A percentile compares a stretch with the other conserved stretches of the same genome.
These are phyloP conservation scores for Sclerotiophoma versabilis DNA, from an alignment of 2,329 filamentous ascomycete species.

Conservation along the genomic window DNA sequence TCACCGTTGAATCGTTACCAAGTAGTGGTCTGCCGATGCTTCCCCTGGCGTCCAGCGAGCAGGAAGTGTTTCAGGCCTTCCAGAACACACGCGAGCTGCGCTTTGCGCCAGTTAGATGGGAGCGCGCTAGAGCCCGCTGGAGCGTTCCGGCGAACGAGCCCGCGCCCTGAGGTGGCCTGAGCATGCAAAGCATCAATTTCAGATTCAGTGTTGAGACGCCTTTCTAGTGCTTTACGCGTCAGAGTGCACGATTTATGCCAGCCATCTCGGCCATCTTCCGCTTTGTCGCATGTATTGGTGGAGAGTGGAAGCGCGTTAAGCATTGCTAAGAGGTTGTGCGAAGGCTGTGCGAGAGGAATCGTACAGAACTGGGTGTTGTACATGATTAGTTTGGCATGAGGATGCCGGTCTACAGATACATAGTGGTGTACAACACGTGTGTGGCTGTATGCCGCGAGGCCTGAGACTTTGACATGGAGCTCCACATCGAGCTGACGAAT, in stretches of 20 bases:
- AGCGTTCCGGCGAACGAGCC: not conserved
- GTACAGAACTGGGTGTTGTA: slow-evolving; percentile 3
- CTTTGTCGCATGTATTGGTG: not conserved
- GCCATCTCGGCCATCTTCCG: not conserved
- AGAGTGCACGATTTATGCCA: not conserved
- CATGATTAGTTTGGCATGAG: not conserved
- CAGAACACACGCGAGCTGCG: slow-evolving; percentile 3
- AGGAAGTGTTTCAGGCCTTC: slow-evolving; percentile 4
- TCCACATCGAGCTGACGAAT: slow-evolving; percentile 6
- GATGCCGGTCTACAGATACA: not conserved
- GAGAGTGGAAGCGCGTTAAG: not conserved
- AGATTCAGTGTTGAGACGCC: slow-evolving; percentile 7
- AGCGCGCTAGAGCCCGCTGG: not conserved
- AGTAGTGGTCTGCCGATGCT: not conserved
- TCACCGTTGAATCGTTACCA: too few relatives aligned
- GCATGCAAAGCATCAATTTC: not conserved
- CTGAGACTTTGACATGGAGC: not conserved
- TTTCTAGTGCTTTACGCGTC: slow-evolving; percentile 10
- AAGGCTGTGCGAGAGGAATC: not conserved
- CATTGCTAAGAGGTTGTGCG: slow-evolving; percentile 5
- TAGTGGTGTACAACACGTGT: slow-evolving; percentile 1
- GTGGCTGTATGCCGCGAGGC: slow-evolving; percentile 3
- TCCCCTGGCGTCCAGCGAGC: not conserved
- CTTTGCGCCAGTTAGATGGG: not conserved
- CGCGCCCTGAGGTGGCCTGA: not conserved